Base-by-base conservation (phyloP, 2,329 filamentous ascomycete species). In the Colletotrichum sp. region DNA sequence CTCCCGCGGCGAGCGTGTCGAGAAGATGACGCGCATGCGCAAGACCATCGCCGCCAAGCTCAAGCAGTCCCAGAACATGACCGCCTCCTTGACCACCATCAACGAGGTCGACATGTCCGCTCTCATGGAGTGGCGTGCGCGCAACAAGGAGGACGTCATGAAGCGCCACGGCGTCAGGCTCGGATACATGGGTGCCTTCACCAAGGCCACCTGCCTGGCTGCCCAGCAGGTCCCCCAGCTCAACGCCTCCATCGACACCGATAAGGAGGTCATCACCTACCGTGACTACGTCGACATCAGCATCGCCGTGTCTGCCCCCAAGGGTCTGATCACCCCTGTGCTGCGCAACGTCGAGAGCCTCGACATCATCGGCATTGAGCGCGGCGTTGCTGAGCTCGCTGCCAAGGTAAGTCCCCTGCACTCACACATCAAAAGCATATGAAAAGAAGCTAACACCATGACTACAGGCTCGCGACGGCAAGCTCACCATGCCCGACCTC, bases 401-500 rank as follows among this genome's bases (percentile, higher is more conserved):
- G 86, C 89, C 79, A 89, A 91, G 82, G 89, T 94, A 84, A 93
- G 93, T 21, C 14, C 12, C 1, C 30, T 14, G 3, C 24, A 14
- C n/a, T 24, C 5, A 4, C 4, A 8, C 32, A n/a, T n/a, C n/a
- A n/a, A n/a, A n/a, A n/a, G n/a, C n/a, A 2, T 2, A 7, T 26
- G 34, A 77, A 18, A 75, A 3, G 3, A 14, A n/a, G 21, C 62
- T 73, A 7, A 55, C 14, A 2, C 0, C 4, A n/a, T 10, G 4
- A 14, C 4, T 10, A 21, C 52, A 92, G 81, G 93, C 93, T 77
- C 89, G 92, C 56, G 93, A 95, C 78, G 92, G 92, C 82, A 95
- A 94, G 87, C 89, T 95, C 71, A 94, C 94, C 88, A 93, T 94
- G 56, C 92, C 94, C 80, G 93, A 95, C 82, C 94, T 94, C 87